Base-by-base conservation (phyloP, 148 eudicot species). In the Suaeda aralocaspica region DNA sequence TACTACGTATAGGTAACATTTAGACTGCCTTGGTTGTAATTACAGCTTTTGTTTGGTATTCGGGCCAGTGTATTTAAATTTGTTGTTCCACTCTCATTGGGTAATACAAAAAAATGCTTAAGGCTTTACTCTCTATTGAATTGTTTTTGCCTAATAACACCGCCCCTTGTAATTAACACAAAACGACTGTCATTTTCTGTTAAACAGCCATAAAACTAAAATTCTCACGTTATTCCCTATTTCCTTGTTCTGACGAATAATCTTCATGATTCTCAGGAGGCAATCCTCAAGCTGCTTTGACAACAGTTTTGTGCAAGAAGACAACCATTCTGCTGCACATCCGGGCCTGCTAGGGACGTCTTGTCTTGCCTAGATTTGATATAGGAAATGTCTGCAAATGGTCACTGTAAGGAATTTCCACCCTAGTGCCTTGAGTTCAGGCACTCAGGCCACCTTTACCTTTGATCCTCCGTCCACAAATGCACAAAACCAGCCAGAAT, bases 401-500 rank as follows among this genome's bases (percentile, higher is more conserved):
- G 76, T 59, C 51, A 71, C 77, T 74, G 77, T 64, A 87, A 82
- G 76, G 88, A 82, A 53, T 31, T 71, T 9, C n/a, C 63, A 22
- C 44, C 72, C 69, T 16, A 34, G 74, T 44, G 70, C 76, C 49
- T 74, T 70, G 46, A 76, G 80, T 41, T 61, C 72, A 48, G 61
- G 71, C 61, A 79, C 92, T 64, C 85, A 69, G 77, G 97, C 97
- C 68, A 87, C 96, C 53, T 75, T 94, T 73, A 89, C 97, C 16
- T 86, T 91, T 77, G 98, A 94, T 76, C 96, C 98, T 5, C 82
- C 83, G 42, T 53, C 89, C 28, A 80, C 87, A 45, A 82, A 76
- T 70, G 26, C 71, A 79, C 21, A 87, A 81, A 61, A 64, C 70
- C 71, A 87, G 83, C 61, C 85, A 78, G 66, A 76, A 77, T 79